phyloP scores from a whole-genome alignment of 2,329 filamentous ascomycete genomes.

The Fusarium sp. region DNA sequence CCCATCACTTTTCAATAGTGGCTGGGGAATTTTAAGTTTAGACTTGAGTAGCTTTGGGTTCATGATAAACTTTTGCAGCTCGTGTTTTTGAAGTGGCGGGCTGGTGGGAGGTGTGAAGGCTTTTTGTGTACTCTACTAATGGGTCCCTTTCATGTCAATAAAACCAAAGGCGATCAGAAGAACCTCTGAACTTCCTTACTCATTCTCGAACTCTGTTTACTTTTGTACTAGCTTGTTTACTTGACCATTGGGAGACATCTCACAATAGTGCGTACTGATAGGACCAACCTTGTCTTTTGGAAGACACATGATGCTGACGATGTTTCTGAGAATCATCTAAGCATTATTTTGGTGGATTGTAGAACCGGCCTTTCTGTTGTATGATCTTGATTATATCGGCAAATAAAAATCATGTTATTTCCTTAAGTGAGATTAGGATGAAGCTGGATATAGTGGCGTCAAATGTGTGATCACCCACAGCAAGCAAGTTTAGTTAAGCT shows the following conservation, averaged over 20 bases:
- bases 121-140: neutral
- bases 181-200: neutral
- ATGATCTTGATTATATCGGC: too few relatives aligned
- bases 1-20: neutral
- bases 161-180: neutral
- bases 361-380: too few relatives aligned
- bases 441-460: neutral
- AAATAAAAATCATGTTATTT: too few relatives aligned
- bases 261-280: neutral
- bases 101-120: conserved; percentile 1
- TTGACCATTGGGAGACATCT: neutral
- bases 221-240: neutral
- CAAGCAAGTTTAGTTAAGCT: neutral
- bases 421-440: neutral
- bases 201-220: neutral
- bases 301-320: neutral
- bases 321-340: too few relatives aligned
- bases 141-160: neutral
- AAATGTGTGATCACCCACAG: neutral
- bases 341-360: too few relatives aligned
- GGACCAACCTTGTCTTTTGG: neutral
- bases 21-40: neutral
- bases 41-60: conserved; percentile 1
- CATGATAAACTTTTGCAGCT: neutral
- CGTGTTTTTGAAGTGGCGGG: conserved; percentile 4